A percentile compares a stretch with the other conserved stretches of the same genome.
Evolutionary conservation across 768 basidiomycete species (phyloP).

Genomic region (Trametes cingulata): DNA sequence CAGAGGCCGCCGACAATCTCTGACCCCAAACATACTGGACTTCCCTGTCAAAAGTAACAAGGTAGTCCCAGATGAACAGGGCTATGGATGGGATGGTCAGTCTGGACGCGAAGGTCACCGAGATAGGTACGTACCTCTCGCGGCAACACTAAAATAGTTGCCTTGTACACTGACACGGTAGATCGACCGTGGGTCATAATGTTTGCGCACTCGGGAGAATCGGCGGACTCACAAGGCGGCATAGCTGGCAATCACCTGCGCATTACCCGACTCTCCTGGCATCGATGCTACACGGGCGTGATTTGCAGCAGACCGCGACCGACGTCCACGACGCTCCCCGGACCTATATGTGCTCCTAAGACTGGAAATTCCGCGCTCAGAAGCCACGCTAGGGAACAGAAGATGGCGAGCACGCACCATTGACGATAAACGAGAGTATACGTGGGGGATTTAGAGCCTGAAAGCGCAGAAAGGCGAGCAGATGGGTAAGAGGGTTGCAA

Average conservation of each 20-base stretch:
- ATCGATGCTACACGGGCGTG: background rate
- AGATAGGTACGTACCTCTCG: constrained; percentile 11
- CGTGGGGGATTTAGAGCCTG: too few relatives aligned
- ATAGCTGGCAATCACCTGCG: constrained; percentile 4
- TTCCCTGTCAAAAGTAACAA: constrained; percentile 20
- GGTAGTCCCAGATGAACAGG: constrained; percentile 24
- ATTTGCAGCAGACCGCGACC: background rate
- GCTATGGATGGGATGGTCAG: background rate
- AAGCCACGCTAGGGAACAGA: background rate
- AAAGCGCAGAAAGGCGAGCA: too few relatives aligned
- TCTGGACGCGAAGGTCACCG: background rate
- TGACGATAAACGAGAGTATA: background rate
- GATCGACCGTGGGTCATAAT: background rate
- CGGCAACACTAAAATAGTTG: constrained; percentile 18
- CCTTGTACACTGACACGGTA: constrained; percentile 7
- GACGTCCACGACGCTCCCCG: background rate
- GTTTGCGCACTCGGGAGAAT: too few relatives aligned
- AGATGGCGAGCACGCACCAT: background rate
- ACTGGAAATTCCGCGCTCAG: background rate
- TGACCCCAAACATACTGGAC: constrained; percentile 22
- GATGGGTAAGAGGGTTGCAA: too few relatives aligned
- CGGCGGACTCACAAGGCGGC: constrained; percentile 10
- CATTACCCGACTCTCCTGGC: background rate
- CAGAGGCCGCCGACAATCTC: constrained; percentile 13
- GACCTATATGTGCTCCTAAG: background rate